Conservation (phyloP, 208 protist genomes). For the Wallacemonas sp. region DNA sequence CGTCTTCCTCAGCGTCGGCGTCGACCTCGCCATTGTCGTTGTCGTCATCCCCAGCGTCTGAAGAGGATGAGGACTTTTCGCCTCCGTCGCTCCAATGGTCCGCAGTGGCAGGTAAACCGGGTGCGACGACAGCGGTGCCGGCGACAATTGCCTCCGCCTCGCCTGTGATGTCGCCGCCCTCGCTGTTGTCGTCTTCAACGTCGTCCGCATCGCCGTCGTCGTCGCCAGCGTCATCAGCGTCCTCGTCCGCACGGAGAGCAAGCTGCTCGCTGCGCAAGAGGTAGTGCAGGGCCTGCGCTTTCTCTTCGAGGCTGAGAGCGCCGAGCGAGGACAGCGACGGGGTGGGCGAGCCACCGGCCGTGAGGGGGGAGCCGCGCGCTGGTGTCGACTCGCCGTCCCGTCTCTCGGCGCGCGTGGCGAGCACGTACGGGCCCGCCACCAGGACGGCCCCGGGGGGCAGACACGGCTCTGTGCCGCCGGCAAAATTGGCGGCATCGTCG, state of each 20-base stretch:
- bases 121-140: background rate
- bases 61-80: slow-evolving; percentile 4
- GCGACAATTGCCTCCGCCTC: background rate
- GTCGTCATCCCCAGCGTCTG: slow-evolving; percentile 20
- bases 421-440: slow-evolving; percentile 61
- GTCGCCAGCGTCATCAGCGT: slow-evolving; percentile 25
- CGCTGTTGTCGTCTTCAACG: slow-evolving; percentile 23
- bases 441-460: background rate
- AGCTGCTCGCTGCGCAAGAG: background rate
- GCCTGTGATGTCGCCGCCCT: slow-evolving; percentile 10
- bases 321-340: background rate
- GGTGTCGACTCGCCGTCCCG: slow-evolving; percentile 21
- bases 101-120: background rate
- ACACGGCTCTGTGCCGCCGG: background rate
- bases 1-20: slow-evolving; percentile 29
- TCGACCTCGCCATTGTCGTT: slow-evolving; percentile 27
- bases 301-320: slow-evolving; percentile 3
- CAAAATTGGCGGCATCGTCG: background rate
- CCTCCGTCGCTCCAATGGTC: background rate
- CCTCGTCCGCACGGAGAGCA: slow-evolving; percentile 20
- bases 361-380: background rate
- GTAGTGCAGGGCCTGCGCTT: slow-evolving; percentile 4
- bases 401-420: slow-evolving; percentile 55
- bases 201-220: slow-evolving; percentile 3
- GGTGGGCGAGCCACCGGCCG: background rate